phyloP scores from a whole-genome alignment of 768 basidiomycete genomes.

The Auriscalpium vulgare region DNA sequence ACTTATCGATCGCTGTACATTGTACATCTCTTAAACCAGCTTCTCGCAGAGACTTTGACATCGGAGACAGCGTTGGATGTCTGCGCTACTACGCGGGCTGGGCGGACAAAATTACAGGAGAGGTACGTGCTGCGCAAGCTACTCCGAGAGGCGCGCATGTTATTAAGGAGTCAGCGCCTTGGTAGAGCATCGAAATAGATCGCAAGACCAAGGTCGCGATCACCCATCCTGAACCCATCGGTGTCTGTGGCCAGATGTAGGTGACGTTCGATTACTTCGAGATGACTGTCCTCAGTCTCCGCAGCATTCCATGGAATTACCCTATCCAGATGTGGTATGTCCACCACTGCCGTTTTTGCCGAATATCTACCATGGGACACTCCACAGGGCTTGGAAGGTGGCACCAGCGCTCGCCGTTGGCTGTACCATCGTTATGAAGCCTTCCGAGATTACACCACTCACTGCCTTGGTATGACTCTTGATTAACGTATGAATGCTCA shows the following conservation, averaged over 20 bases:
- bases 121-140: conserved; percentile 36
- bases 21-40: conserved; percentile 14
- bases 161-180: conserved; percentile 1
- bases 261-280: conserved; percentile 7
- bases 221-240: conserved; percentile 84
- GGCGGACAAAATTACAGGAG: conserved; percentile 90
- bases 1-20: background rate
- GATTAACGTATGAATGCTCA: background rate
- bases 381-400: conserved; percentile 76
- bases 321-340: conserved; percentile 78
- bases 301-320: conserved; percentile 89
- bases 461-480: conserved; percentile 58
- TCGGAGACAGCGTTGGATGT: conserved; percentile 70
- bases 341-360: background rate
- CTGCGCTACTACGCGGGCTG: conserved; percentile 91
- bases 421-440: conserved; percentile 93
- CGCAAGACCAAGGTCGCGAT: conserved; percentile 77
- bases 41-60: conserved; percentile 61
- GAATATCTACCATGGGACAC: background rate
- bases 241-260: conserved; percentile 92
- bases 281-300: background rate
- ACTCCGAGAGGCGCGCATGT: background rate
- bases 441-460: conserved; percentile 80
- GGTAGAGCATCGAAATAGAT: conserved; percentile 70
- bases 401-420: conserved; percentile 88